phyloP scores from a whole-genome alignment of 352 stramenopile species.

The Blastocystis sp. region DNA sequence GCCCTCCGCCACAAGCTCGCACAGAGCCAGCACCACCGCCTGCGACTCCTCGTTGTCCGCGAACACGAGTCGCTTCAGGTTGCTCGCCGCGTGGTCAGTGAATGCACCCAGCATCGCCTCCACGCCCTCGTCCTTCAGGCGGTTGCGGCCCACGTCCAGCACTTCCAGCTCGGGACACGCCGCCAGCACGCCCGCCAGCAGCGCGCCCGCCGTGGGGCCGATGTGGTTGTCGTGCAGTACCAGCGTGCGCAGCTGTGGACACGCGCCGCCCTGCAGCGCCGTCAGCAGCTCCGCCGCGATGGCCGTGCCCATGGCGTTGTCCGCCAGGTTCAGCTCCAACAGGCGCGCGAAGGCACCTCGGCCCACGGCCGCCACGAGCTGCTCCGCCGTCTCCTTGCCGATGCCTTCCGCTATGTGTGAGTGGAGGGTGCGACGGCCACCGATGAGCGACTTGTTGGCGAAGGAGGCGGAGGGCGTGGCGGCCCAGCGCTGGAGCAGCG shows the following conservation, averaged over 20 bases:
- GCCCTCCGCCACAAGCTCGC: not conserved
- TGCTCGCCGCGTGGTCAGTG: too few relatives aligned
- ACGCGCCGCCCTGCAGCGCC: not conserved
- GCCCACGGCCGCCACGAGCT: not conserved
- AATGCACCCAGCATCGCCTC: not conserved
- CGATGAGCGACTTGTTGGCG: slow-evolving; percentile 14
- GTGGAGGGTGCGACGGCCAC: not conserved
- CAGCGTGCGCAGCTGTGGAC: not conserved
- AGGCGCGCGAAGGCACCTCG: not conserved
- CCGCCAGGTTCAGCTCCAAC: not conserved
- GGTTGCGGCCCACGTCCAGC: slow-evolving; percentile 19
- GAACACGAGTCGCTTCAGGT: not conserved
- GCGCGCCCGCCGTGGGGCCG: not conserved
- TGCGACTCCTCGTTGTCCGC: slow-evolving; percentile 29
- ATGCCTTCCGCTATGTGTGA: slow-evolving; percentile 25
- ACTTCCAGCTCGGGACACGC: not conserved
- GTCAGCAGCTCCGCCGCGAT: slow-evolving; percentile 17
- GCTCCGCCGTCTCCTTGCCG: slow-evolving; percentile 39
- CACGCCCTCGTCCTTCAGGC: slow-evolving; percentile 22
- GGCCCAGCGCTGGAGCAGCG: not conserved
- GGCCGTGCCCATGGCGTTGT: slow-evolving; percentile 24
- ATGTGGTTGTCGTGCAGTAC: slow-evolving; percentile 30
- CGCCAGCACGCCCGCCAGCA: not conserved
- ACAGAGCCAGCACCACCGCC: not conserved
- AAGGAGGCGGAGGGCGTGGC: not conserved